Conservation (phyloP, 352 stramenopile genomes). For the Phytophthora quininea region DNA sequence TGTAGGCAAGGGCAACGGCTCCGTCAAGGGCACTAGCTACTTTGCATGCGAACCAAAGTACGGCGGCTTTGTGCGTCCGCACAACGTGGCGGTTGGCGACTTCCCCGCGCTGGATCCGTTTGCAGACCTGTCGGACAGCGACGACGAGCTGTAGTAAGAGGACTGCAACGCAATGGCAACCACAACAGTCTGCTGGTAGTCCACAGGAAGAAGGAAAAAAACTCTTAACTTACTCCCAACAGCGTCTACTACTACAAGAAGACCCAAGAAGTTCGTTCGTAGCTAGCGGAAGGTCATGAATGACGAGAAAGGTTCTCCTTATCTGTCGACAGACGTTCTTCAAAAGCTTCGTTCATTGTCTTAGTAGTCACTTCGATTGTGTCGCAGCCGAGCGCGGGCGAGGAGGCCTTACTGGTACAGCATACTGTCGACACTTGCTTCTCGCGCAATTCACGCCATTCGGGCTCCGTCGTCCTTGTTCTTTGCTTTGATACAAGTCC, state of each 20-base stretch:
- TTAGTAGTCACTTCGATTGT: conserved; percentile 33
- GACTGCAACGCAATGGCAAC: conserved; percentile 12
- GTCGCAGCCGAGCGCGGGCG: conserved; percentile 23
- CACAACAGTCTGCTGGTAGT: conserved; percentile 10
- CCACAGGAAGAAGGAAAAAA: conserved; percentile 19
- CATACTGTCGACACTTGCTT: conserved; percentile 55
- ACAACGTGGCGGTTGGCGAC: conserved; percentile 94
- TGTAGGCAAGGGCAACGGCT: conserved; percentile 93
- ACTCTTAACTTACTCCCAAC: conserved; percentile 61
- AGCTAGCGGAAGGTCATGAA: no score
- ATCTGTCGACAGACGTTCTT: conserved; percentile 5
- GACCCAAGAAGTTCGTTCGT: no score
- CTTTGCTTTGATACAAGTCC: conserved; percentile 64
- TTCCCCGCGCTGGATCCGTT: conserved; percentile 91
- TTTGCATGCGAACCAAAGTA: conserved; percentile 93
- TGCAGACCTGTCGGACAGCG: conserved; percentile 69
- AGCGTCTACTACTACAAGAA: neutral
- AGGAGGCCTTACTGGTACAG: conserved; percentile 72
- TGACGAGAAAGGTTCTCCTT: no score
- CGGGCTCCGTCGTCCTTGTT: conserved; percentile 29
- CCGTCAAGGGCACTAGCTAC: conserved; percentile 91
- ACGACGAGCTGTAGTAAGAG: conserved; percentile 72
- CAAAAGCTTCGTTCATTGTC: conserved; percentile 37
- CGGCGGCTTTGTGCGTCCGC: conserved; percentile 94
- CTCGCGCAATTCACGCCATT: conserved; percentile 17